Evolutionary conservation across 2,329 filamentous ascomycete species (phyloP).

Genomic region (Monosporascus sp.): DNA sequence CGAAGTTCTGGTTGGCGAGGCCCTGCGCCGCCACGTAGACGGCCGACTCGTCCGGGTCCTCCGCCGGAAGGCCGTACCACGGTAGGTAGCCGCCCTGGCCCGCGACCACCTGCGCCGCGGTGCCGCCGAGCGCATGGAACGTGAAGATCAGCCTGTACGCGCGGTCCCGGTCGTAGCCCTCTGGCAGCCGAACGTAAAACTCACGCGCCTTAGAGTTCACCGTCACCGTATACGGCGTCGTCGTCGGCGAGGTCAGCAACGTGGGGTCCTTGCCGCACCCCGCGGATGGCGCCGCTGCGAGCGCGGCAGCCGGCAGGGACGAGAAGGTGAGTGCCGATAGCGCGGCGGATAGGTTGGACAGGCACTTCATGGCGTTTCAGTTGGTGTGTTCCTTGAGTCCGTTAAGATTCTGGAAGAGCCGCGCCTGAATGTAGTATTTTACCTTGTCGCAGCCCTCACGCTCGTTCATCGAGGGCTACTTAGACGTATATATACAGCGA

Average conservation of each 20-base stretch:
- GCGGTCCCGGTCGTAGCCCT: conserved; percentile 29
- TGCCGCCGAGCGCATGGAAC: conserved; percentile 31
- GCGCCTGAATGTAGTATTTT: too few species aligned
- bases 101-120: conserved; percentile 24
- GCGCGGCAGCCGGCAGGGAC: not conserved
- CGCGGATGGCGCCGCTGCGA: conserved; percentile 8
- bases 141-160: conserved; percentile 33
- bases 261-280: conserved; percentile 21
- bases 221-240: conserved; percentile 14
- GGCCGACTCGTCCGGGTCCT: conserved; percentile 19
- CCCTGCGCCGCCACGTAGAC: conserved; percentile 33
- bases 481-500: too few species aligned
- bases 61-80: conserved; percentile 28
- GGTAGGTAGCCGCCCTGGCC: conserved; percentile 22
- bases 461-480: too few species aligned
- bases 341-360: not conserved
- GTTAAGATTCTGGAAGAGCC: not conserved
- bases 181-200: conserved; percentile 27
- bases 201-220: conserved; percentile 27
- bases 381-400: not conserved
- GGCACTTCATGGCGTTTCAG: not conserved
- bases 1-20: conserved; percentile 12
- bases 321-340: not conserved
- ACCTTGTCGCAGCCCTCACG: too few species aligned
- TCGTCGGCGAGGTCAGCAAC: conserved; percentile 16